Evolutionary conservation across 2,329 filamentous ascomycete species (phyloP), one percentile per base, ranked within the genome.

Genomic region (Penicillium sp.): DNA sequence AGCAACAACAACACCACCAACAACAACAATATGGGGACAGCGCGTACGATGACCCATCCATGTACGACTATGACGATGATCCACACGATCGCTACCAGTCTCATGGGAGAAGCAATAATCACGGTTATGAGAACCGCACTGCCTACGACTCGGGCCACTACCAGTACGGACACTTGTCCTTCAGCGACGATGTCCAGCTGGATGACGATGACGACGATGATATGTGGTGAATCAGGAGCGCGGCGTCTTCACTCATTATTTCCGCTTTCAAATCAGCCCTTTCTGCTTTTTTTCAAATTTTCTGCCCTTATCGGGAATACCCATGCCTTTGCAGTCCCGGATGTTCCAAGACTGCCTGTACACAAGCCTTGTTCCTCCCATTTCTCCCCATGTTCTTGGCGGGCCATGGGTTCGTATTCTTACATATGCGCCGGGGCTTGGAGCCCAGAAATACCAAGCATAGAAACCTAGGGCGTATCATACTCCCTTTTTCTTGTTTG

Each of bases 51-150:
- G 76, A 80, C 52, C 71, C 74, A 46, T 73, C 77, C 53, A 75
- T 74, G 61, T 80, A 78, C 59, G 75, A 76, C 54, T 76, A 78
- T 59, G 74, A 77, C 38, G 70, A 75, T 53, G 71, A 73, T 56
- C 62, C 62, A 38, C 64, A 66, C 44, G 67, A 68, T 57, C 62
- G 60, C 38, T 67, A 72, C 55, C 63, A 66, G 48, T 58, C 68
- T 44, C 69, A 69, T 40, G 69, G 70, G 29, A 63, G 67, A 48
- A 62, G 65, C 38, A 67, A 64, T 46, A 69, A 68, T 57, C 66
- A 69, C 24, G 64, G 65, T 50, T 66, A 71, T 52, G 69, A 73
- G 44, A 69, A 68, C 49, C 67, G 69, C 46, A 64, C 63, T 41
- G 51, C 55, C 47, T 71, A 72, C 52, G 64, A 61, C 38, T 58